phyloP scores from a whole-genome alignment of 2,329 filamentous ascomycete genomes.

The Exophiala spinifera region DNA sequence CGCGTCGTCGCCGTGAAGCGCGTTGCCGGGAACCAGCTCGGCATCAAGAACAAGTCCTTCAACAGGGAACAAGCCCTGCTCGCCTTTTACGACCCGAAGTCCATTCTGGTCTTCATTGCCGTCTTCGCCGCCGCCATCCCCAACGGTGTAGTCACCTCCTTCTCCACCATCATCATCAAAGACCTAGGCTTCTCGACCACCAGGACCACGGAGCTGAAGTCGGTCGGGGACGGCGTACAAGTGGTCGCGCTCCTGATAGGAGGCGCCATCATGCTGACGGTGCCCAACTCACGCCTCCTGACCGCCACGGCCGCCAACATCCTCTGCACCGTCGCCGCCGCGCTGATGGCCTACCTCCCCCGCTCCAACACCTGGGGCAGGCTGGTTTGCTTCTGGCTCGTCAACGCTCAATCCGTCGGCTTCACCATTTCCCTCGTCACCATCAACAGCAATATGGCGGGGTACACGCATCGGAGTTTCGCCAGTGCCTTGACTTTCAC shows the following conservation, averaged over 20 bases:
- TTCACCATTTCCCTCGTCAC: conserved; percentile 38
- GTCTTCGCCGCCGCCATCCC: conserved; percentile 32
- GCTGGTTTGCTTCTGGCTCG: conserved; percentile 39
- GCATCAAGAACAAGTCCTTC: conserved; percentile 52
- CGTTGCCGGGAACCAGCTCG: conserved; percentile 50
- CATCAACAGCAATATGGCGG: conserved; percentile 39
- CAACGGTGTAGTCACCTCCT: conserved; percentile 38
- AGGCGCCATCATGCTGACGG: conserved; percentile 37
- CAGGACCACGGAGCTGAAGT: conserved; percentile 37
- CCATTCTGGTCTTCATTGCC: conserved; percentile 55
- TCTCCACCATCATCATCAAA: conserved; percentile 38
- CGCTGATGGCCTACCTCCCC: conserved; percentile 35
- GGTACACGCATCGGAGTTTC: conserved; percentile 37
- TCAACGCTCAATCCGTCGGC: conserved; percentile 38
- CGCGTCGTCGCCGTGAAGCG: conserved; percentile 52
- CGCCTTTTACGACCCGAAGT: conserved; percentile 53
- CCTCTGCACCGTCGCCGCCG: conserved; percentile 37
- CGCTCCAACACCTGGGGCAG: conserved; percentile 37
- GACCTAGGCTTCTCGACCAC: conserved; percentile 37
- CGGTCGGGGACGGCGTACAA: conserved; percentile 40
- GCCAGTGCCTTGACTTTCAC: conserved; percentile 39
- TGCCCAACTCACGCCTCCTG: conserved; percentile 34
- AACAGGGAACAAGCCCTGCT: conserved; percentile 47
- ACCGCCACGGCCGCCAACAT: conserved; percentile 36
- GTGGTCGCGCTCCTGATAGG: conserved; percentile 38